Base-by-base conservation (phyloP, 2,329 filamentous ascomycete species). In the Fusarium dimerum region DNA sequence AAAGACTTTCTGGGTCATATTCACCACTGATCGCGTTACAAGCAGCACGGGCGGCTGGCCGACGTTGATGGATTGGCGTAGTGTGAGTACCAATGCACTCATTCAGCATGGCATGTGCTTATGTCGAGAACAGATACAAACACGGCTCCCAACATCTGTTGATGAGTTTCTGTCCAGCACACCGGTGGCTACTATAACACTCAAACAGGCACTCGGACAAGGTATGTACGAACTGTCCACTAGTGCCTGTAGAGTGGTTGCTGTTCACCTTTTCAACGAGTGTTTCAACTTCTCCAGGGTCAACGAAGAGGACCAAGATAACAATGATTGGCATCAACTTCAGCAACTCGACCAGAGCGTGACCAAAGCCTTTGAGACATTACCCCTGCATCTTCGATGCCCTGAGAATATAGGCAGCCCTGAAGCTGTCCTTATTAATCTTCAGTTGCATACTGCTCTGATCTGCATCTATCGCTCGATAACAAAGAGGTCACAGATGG, bases 41-140 rank as follows among this genome's bases (percentile, higher is more conserved):
- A 91, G 87, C 62, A 88, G 92, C 40, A 90, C 89, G n/a, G 93
- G 90, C 6, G 90, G 90, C 1, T 96, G 91, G 91, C 90, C 91
- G 0, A 86, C 90, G 74, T 76, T 84, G 18, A 84, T 95, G 43
- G 87, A 94, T 55, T 82, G 47, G 52, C 55, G 55, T 7, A 60
- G 51, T 1, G 58, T 60, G 18, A 42, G 58, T 30, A 4, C 5
- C 2, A 1, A 1, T 6, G 0, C 4, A 0, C 34, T 3, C 2
- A 1, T 2, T 0, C 1, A 0, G 12, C 6, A 6, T 11, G 2
- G 11, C 6, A 11, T 4, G 4, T 0, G 10, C 20, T 26, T 3
- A 30, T 47, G 29, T 36, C 12, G 1, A 0, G 1, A 6, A 6
- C 1, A 59, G 56, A 59, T 59, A 42, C 52, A 56, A 49, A 58